Conservation (phyloP, 1,139 yeast species). For the Eremothecium gossypii region DNA sequence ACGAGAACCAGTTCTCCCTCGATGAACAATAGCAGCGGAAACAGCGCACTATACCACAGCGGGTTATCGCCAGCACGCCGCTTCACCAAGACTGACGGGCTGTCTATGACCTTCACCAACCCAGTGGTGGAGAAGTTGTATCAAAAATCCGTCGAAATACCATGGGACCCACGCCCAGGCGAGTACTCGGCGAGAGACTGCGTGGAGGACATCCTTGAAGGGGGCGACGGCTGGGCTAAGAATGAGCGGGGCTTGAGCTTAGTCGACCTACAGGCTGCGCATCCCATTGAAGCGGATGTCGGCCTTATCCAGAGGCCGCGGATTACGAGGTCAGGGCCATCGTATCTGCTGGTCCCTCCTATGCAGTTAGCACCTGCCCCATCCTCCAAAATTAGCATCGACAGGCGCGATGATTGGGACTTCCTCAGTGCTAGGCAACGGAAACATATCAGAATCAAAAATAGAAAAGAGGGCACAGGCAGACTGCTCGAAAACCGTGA, state of each 20-base stretch:
- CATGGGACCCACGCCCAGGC: constrained; percentile 74
- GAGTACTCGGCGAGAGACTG: constrained; percentile 67
- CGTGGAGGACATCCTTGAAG: constrained; percentile 64
- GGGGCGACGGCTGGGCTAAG: constrained; percentile 61
- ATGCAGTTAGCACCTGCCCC: not conserved
- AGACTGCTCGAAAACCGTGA: not conserved
- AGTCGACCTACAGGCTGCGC: constrained; percentile 30
- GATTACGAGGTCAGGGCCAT: not conserved
- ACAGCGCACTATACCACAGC: not conserved
- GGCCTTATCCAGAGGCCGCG: not conserved
- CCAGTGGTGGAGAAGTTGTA: constrained; percentile 47
- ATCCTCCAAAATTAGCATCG: not conserved
- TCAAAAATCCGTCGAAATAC: constrained; percentile 54
- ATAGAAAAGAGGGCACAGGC: not conserved
- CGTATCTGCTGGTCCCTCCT: not conserved
- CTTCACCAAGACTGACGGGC: constrained; percentile 4
- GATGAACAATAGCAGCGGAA: not conserved
- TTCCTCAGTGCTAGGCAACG: constrained; percentile 1
- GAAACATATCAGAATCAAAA: constrained; percentile 1
- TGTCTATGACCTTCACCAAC: constrained; percentile 10
- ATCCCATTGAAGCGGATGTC: not conserved
- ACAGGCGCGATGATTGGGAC: not conserved
- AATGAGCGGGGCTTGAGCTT: constrained; percentile 37
- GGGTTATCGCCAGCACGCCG: not conserved
- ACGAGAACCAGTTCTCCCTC: constrained; percentile 1